Conservation (phyloP, 768 basidiomycete species). For the Pisolithus microcarpus region DNA sequence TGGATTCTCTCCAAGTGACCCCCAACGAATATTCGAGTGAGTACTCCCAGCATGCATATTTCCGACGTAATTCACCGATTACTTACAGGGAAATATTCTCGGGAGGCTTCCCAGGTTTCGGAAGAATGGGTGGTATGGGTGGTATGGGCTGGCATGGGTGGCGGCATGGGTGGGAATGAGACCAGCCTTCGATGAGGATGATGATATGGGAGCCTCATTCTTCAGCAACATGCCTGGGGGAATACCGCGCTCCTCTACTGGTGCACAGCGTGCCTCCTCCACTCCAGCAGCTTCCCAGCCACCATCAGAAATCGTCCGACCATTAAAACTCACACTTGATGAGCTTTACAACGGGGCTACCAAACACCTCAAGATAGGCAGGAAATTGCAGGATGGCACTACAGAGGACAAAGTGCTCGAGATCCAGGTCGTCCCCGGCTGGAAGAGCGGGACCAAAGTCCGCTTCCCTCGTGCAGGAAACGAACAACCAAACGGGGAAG, state of each 20-base stretch:
- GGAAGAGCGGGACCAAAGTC: conserved; percentile 95
- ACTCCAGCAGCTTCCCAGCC: conserved; percentile 24
- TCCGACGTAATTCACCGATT: background rate
- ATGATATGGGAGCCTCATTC: conserved; percentile 33
- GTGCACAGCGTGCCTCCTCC: conserved; percentile 22
- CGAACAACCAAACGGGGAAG: conserved; percentile 56
- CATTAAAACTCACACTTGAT: conserved; percentile 77
- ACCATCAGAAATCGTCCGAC: conserved; percentile 63
- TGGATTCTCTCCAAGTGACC: conserved; percentile 75
- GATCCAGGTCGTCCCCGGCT: conserved; percentile 76
- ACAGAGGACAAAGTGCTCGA: conserved; percentile 85
- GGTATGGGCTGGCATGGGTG: conserved; percentile 31
- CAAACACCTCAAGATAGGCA: conserved; percentile 84
- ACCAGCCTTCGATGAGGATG: conserved; percentile 28
- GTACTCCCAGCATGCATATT: conserved; percentile 23
- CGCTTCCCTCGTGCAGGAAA: conserved; percentile 85
- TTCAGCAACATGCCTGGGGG: conserved; percentile 44
- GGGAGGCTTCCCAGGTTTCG: conserved; percentile 24
- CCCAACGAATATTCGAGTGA: conserved; percentile 84
- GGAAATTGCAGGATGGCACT: conserved; percentile 60
- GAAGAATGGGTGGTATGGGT: conserved; percentile 33
- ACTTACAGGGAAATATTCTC: conserved; percentile 53
- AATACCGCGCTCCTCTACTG: conserved; percentile 41
- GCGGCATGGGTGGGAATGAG: conserved; percentile 23
- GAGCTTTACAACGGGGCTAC: conserved; percentile 81